Base-by-base conservation (phyloP, 495 filamentous ascomycete species). In the Aspergillus sparsus region DNA sequence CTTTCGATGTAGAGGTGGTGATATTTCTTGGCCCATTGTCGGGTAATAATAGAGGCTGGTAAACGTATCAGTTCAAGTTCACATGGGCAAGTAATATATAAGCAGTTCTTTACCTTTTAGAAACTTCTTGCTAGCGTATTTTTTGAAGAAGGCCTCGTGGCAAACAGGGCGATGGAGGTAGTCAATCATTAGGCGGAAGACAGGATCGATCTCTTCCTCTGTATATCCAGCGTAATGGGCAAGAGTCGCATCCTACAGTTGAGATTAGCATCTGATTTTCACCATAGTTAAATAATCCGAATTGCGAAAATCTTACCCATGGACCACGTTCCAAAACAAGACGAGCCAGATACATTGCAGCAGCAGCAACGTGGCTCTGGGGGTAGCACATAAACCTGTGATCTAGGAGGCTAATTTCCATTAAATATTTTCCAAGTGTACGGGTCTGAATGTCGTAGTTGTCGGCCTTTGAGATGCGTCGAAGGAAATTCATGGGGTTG, bases 401-500 rank as follows among this genome's bases (percentile, higher is more conserved):
- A 67, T 98, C 94, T 11, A 98, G 80, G 59, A 97, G 81, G 71
- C 91, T 93, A 68, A 98, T 97, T 78, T 98, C 94, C 82, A 96
- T 90, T n/a, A 98, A 83, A 73, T 97, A 98, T 78, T 98, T 98
- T 64, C 90, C 94, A 34, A 98, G 83, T 27, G 94, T 98, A 62
- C 94, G 89, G 37, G 93, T 96, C 73, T 97, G 90, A 62, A 97
- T 96, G 69, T 98, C 92, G 75, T 98, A 98, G 74, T 92, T 91
- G 74, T 98, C 95, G 58, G 94, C 94, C 78, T 98, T 98, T 44
- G 93, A 97, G 74, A 98, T 98, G 58, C 95, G 88, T 36, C 94
- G 89, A 53, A 98, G 84, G 78, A 98, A 98, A 83, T 98, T 97
- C 94, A 98, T 98, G 8, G 94, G 94, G 73, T 98, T 98, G 34